A percentile compares a stretch with the other conserved stretches of the same genome.
These are phyloP conservation scores for Posidonia oceanica DNA, from an alignment of 116 monocot species.

Conservation along the genomic window DNA sequence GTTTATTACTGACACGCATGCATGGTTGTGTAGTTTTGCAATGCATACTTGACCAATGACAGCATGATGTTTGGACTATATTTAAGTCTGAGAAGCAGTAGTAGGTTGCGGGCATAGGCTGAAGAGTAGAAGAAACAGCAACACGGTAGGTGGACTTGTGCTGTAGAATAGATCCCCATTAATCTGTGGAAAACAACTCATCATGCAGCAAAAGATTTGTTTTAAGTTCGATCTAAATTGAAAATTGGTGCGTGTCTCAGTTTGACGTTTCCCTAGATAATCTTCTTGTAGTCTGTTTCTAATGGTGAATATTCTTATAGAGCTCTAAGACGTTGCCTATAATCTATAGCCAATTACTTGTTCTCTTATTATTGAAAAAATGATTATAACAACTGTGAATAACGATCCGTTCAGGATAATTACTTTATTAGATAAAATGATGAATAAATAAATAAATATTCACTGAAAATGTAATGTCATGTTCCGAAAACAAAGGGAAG, in stretches of 20 bases:
- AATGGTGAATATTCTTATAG: background rate
- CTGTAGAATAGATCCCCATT: slow-evolving; percentile 2
- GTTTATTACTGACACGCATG: too few relatives aligned
- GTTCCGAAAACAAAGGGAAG: too few relatives aligned
- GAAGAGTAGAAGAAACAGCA: slow-evolving; percentile 1
- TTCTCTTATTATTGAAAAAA: too few relatives aligned
- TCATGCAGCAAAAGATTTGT: background rate
- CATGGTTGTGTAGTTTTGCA: too few relatives aligned
- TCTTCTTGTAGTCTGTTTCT: background rate
- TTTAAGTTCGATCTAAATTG: background rate
- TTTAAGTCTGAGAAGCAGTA: background rate
- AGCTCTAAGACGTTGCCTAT: background rate
- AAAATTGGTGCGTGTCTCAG: background rate
- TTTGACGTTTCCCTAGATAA: background rate
- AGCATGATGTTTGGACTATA: too few relatives aligned
- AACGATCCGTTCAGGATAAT: too few relatives aligned
- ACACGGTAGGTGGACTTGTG: slow-evolving; percentile 1
- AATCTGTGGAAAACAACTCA: slow-evolving; percentile 1
- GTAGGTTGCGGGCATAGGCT: background rate
- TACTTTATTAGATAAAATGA: too few relatives aligned
- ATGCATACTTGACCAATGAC: too few relatives aligned
- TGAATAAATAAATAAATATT: too few relatives aligned
- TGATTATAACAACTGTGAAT: too few relatives aligned
- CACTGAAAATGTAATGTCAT: too few relatives aligned
- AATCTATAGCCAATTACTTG: too few relatives aligned